Conservation (phyloP, 176 grass and related monocot genomes). For the Cymbopogon citratus region DNA sequence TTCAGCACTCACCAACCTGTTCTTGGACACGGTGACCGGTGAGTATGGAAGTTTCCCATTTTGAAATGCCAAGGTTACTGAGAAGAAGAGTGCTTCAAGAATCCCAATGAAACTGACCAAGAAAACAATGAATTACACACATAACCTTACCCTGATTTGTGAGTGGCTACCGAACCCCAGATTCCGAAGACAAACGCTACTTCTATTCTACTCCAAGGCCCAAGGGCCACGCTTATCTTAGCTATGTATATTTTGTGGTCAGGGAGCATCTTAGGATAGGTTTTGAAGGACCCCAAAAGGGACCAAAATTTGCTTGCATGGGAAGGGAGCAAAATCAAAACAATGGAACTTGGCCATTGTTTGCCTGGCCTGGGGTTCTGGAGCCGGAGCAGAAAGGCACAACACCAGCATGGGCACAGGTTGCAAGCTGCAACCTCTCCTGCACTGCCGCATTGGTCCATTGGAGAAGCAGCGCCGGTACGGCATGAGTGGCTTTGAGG, state of each 20-base stretch:
- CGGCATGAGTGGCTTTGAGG: too few relatives aligned
- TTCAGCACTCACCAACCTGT: background rate
- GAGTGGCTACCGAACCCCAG: background rate
- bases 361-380: constrained; percentile 30
- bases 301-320: constrained; percentile 26
- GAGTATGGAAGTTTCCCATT: constrained; percentile 38
- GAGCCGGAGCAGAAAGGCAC: constrained; percentile 32
- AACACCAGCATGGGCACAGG: constrained; percentile 22
- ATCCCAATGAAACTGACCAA: background rate
- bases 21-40: background rate
- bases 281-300: constrained; percentile 40
- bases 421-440: too few relatives aligned
- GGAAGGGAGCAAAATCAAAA: constrained; percentile 13
- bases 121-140: constrained; percentile 11
- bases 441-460: constrained; percentile 30
- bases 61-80: too few relatives aligned
- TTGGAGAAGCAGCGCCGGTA: background rate
- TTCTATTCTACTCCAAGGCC: background rate
- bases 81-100: background rate
- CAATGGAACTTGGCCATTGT: background rate
- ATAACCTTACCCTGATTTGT: background rate
- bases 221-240: background rate
- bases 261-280: constrained; percentile 14
- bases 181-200: background rate
- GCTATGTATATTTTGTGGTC: background rate